Percentiles rank a stretch among this genome's conserved stretches.
These are phyloP conservation scores for Phaeophleospora eucalypticola DNA, from an alignment of 2,329 filamentous ascomycete species.

Conservation along the genomic window DNA sequence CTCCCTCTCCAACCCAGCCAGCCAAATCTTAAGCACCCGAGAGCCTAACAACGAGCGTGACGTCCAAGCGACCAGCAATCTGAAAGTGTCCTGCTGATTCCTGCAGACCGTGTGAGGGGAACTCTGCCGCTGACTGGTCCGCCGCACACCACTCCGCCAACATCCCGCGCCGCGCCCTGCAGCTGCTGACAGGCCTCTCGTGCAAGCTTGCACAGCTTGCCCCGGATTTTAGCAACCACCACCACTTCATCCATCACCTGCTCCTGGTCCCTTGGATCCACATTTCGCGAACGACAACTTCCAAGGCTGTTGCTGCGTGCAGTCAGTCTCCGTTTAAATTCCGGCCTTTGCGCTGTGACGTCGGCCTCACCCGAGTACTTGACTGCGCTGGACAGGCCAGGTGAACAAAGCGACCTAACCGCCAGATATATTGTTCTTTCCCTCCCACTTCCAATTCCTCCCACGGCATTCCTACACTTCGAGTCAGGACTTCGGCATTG, in stretches of 20 bases:
- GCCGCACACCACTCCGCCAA: slow-evolving; percentile 8
- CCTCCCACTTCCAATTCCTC: background rate
- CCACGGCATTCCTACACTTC: slow-evolving; percentile 1
- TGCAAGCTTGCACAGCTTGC: slow-evolving; percentile 3
- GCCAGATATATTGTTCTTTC: slow-evolving; percentile 2
- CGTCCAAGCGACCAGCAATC: slow-evolving; percentile 11
- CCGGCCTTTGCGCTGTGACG: slow-evolving; percentile 14
- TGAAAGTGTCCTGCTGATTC: background rate
- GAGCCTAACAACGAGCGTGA: too few relatives aligned
- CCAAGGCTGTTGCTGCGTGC: slow-evolving; percentile 2
- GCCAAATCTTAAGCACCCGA: too few relatives aligned
- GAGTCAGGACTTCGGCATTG: too few relatives aligned
- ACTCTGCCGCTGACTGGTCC: slow-evolving; percentile 15
- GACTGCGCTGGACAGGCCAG: background rate
- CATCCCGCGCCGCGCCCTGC: slow-evolving; percentile 18
- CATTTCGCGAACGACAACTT: slow-evolving; percentile 7
- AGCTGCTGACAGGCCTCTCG: background rate
- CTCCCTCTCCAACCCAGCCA: background rate
- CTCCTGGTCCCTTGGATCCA: background rate
- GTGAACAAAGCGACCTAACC: slow-evolving; percentile 2
- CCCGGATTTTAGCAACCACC: slow-evolving; percentile 8
- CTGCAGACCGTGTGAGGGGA: slow-evolving; percentile 13
- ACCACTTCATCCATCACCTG: background rate
- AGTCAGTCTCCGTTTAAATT: too few relatives aligned
- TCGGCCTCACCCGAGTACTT: slow-evolving; percentile 8